phyloP scores from a whole-genome alignment of 306 rosid species.

The Mimosa bimucronata region DNA sequence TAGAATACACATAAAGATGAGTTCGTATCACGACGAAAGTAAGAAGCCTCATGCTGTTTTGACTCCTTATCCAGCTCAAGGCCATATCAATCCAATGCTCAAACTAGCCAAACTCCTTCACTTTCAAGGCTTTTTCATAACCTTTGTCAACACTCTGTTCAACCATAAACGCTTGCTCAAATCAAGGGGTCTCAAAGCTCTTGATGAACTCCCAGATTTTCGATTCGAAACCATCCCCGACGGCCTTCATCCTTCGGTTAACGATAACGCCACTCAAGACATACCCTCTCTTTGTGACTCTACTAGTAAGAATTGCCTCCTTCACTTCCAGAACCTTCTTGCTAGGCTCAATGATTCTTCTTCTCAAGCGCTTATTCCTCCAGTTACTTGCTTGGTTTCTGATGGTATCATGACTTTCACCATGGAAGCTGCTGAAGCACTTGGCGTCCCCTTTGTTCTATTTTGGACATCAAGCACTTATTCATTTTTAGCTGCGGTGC shows the following conservation, averaged over 20 bases:
- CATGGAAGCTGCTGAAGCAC: not conserved
- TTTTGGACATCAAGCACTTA: not conserved
- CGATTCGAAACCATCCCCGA: not conserved
- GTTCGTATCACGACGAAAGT: not conserved
- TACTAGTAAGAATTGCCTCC: not conserved
- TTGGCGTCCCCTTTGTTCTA: not conserved
- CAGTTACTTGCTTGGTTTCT: not conserved
- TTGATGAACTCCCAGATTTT: not conserved
- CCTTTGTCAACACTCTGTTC: constrained; percentile 26
- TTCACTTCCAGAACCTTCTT: not conserved
- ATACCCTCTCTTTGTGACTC: not conserved
- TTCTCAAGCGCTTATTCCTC: not conserved
- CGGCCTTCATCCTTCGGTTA: not conserved
- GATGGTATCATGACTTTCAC: not conserved
- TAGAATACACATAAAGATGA: not conserved
- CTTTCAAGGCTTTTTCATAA: constrained; percentile 24
- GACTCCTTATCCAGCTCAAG: not conserved
- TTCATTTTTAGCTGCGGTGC: not conserved
- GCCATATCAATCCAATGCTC: not conserved
- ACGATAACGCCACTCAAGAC: not conserved
- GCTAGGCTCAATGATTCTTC: not conserved
- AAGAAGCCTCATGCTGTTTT: not conserved
- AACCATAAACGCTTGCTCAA: constrained; percentile 28
- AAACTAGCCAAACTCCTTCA: not conserved
- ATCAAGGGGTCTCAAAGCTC: not conserved